Conservation (phyloP, 2,329 filamentous ascomycete species). For the Colletotrichum liaoningense region DNA sequence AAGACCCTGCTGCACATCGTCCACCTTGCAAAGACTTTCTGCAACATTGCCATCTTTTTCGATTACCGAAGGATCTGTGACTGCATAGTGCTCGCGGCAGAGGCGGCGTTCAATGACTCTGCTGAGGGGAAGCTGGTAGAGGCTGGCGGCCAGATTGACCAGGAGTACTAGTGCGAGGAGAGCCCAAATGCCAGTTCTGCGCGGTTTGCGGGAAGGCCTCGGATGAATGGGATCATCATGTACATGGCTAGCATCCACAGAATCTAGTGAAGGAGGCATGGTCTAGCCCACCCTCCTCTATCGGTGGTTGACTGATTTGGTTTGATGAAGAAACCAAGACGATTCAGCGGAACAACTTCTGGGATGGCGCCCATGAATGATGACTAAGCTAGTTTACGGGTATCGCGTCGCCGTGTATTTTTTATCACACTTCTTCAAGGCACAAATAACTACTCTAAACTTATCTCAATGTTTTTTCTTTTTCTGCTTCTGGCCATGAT, state of each 20-base stretch:
- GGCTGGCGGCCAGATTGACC: constrained; percentile 59
- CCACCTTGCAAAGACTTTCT: constrained; percentile 65
- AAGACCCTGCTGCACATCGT: constrained; percentile 60
- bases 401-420: background rate
- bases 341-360: background rate
- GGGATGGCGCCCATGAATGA: background rate
- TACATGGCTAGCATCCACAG: background rate
- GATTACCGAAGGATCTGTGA: constrained; percentile 48
- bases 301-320: background rate
- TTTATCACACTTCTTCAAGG: too few species aligned
- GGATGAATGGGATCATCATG: background rate
- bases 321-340: background rate
- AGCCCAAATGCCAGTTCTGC: constrained; percentile 37
- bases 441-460: too few species aligned
- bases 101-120: constrained; percentile 59
- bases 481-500: too few species aligned
- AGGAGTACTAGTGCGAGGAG: constrained; percentile 56
- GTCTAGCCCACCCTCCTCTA: background rate
- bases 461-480: too few species aligned
- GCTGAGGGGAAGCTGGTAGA: constrained; percentile 60
- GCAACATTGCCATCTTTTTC: constrained; percentile 52
- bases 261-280: background rate
- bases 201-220: background rate
- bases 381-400: background rate
- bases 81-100: constrained; percentile 61